Evolutionary conservation across 768 basidiomycete species (phyloP), one percentile per base, ranked within the genome.

Genomic region (Harrya chromipes): DNA sequence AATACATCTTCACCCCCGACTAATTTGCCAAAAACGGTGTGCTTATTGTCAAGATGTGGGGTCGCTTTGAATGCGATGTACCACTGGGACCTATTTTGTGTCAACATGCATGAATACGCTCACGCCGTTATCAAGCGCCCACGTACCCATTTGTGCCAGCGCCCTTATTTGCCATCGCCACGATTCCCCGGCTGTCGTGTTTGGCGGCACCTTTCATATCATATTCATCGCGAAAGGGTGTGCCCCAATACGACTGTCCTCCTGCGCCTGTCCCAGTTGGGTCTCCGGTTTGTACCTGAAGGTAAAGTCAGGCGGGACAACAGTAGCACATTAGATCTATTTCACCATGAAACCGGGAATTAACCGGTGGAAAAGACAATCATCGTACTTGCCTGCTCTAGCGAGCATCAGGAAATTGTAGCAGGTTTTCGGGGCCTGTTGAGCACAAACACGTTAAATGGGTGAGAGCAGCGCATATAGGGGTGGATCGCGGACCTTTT

Each of bases 351-450:
- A 97, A 0, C 88, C 92, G 5, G 94, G 94, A 12, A 97, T 90
- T 23, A 95, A 72, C 17, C 95, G 82, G 65, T 99, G 95, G 68
- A 98, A 99, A 20, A 92, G 69, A 50, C 84, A 85, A 57, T 91
- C 74, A 56, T 97, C 84, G 61, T 97, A 99, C 61, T 94, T 94
- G 9, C 94, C 92, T 20, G 84, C 76, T 53, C 84, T 81, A 0
- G 97, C 94, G 8, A 99, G 80, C 85, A 90, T 90, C 24, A 99
- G 71, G 69, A 97, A 99, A 66, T 99, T 99, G 68, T 99, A 99
- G 59, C 94, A 97, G 1, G 97, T 97, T 71, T 97, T 94, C 0
- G 97, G 97, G 10, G 95, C 97, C 90, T 94, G 35, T 20, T 37
- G 21, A 38, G 23, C 33, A 16, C 6, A 16, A 33, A 14, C 14